Evolutionary conservation across 257 asterid species (phyloP).

Genomic region (Solanum neorickii): DNA sequence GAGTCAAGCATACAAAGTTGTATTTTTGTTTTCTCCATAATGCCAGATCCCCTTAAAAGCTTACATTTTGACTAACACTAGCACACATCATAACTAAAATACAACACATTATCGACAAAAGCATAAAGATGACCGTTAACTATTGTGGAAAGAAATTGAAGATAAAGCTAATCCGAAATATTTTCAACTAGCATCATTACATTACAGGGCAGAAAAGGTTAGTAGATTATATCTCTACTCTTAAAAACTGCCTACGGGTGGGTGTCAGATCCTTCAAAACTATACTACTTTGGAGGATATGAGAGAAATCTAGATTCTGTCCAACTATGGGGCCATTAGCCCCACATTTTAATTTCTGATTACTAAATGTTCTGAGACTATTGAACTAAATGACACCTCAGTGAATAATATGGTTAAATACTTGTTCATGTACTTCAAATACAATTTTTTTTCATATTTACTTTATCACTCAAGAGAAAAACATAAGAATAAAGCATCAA

Average conservation of each 20-base stretch:
- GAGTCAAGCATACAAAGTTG: not conserved
- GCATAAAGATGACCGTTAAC: not conserved
- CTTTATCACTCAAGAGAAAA: not conserved
- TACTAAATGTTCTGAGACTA: not conserved
- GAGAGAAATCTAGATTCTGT: not conserved
- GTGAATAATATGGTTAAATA: not conserved
- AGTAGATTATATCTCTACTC: not conserved
- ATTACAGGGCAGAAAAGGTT: not conserved
- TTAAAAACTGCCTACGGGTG: not conserved
- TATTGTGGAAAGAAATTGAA: not conserved
- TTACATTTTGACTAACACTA: not conserved
- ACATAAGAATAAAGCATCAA: not conserved
- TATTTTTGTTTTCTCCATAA: not conserved
- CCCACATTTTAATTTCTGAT: not conserved
- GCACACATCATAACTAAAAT: not conserved
- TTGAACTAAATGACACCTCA: not conserved
- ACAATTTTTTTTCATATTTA: not conserved
- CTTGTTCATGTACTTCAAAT: not conserved
- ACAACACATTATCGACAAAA: not conserved
- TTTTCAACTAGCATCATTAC: not conserved
- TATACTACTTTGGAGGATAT: not conserved
- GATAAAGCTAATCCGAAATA: not conserved
- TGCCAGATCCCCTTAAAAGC: not conserved
- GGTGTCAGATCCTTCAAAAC: not conserved
- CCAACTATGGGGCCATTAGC: not conserved